Base-by-base conservation (phyloP, 441 rosid species). In the Aquilaria agallochum region DNA sequence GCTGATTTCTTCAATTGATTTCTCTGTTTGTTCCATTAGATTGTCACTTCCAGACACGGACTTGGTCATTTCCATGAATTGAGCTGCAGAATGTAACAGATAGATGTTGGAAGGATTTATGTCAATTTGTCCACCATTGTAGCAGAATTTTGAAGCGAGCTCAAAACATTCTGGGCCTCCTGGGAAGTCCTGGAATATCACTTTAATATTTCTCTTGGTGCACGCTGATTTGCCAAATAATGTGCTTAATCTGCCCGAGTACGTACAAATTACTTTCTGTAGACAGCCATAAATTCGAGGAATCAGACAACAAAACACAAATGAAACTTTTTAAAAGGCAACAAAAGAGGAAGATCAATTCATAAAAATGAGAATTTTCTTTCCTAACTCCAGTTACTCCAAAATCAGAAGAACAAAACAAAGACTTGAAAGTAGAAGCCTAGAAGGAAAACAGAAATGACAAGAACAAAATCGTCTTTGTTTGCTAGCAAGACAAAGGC, bases 81-180 rank as follows among this genome's bases (percentile, higher is more conserved):
- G 76, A 40, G 96, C 88, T 66, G 90, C 91, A 76, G 76, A 79
- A 69, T 87, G 79, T 31, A 84, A 74, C 20, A 76, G 32, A 52
- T 71, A 71, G 58, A 87, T 70, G 59, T 89, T 87, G 56, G 75
- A 74, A 58, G 91, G 88, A 67, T 69, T 74, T 55, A 87, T 73
- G 40, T 72, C 72, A 14, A 79, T 67, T 48, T 58, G 53, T 53
- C 96, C 87, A 5, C 72, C 80, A 52, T 59, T 84, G 83, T 89
- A 89, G 65, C 95, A 92, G 78, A 87, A 92, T 67, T 83, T 77
- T 34, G 84, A 81, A 11, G 87, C 47, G 47, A 87, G 84, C 80
- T 92, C 96, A 58, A 92, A 89, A 68, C 81, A 65, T 61, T 78
- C 83, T 0, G 91, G 59, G 15, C 96, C 98, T 34, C 96, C 95